Percentiles rank a stretch among this genome's conserved stretches.
phyloP scores from a whole-genome alignment of 495 filamentous ascomycete genomes.

The Aspergillus kassunensis region DNA sequence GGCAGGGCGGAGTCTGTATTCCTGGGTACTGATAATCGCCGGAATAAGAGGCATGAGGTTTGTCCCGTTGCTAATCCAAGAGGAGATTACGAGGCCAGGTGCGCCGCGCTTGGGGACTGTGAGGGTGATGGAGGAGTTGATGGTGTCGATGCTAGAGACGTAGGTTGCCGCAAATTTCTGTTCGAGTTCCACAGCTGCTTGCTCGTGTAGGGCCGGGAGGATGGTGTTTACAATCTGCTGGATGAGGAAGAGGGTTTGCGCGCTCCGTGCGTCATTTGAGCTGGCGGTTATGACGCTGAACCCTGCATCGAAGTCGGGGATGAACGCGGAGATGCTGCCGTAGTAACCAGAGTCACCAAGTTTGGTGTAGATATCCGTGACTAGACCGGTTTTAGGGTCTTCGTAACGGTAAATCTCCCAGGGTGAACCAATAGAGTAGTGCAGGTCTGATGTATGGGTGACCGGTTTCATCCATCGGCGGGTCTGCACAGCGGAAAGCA shows the following conservation, averaged over 20 bases:
- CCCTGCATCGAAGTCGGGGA: conserved; percentile 39
- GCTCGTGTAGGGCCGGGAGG: conserved; percentile 10
- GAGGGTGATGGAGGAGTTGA: conserved; percentile 11
- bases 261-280: conserved; percentile 5
- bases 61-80: conserved; percentile 14
- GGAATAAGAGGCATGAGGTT: conserved; percentile 3
- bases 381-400: conserved; percentile 18
- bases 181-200: conserved; percentile 9
- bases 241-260: conserved; percentile 6
- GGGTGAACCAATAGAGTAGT: conserved; percentile 41
- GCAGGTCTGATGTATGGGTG: conserved; percentile 43
- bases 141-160: background rate
- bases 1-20: conserved; percentile 3
- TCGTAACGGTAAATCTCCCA: conserved; percentile 43
- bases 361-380: conserved; percentile 45
- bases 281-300: conserved; percentile 36
- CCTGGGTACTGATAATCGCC: background rate
- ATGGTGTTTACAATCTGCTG: conserved; percentile 10
- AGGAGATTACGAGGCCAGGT: conserved; percentile 8
- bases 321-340: conserved; percentile 25
- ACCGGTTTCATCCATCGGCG: conserved; percentile 46
- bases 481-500: conserved; percentile 36
- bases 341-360: conserved; percentile 39
- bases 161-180: conserved; percentile 12
- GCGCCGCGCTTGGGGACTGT: background rate